Base-by-base conservation (phyloP, 164 flowering plant genomes). In the Tetrastigma voinierianum region DNA sequence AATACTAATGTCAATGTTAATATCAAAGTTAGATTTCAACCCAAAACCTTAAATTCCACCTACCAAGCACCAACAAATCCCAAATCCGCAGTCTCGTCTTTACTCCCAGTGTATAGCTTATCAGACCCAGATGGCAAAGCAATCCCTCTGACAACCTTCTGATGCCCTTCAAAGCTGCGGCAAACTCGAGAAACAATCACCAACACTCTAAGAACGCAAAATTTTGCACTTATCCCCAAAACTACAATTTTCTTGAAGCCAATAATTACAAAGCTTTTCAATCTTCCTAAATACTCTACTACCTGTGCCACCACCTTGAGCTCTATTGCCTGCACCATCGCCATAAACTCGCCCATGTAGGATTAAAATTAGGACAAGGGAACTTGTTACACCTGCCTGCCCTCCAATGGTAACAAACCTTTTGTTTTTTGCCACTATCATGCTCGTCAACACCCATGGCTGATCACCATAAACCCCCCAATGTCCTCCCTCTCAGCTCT, bases 101-200 rank as follows among this genome's bases (percentile, higher is more conserved):
- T 81, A 70, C 97, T 81, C 14, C 86, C 93, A 0, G 93, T 79
- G 59, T 83, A 95, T 14, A 95, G 84, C 74, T 90, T 92, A 75
- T 87, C 87, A 12, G 91, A 89, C 4, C 90, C 98, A 21, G 86
- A 71, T 7, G 97, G 96, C 67, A 92, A 69, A 14, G 89, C 83
- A 67, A 95, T 90, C 53, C 88, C 97, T 55, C 76, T 79, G 24
- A 90, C 83, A 52, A 92, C 98, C 93, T 92, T 81, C 63, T 85
- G 81, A 66, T 93, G 99, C 17, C 99, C 99, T 10, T 85, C 90
- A 14, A 96, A n/a, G 97, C 58, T 81, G 78, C 2, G 93, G 82
- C 80, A 96, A 67, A 59, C 87, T 65, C 0, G 84, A 55, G 66
- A 96, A 83, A 21, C 86, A 24, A 1, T 88, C 93, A n/a, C 96